These are phyloP conservation scores for peach (Prunus persica) DNA, from an alignment of 306 rosid species.

Conservation along the genomic window DNA sequence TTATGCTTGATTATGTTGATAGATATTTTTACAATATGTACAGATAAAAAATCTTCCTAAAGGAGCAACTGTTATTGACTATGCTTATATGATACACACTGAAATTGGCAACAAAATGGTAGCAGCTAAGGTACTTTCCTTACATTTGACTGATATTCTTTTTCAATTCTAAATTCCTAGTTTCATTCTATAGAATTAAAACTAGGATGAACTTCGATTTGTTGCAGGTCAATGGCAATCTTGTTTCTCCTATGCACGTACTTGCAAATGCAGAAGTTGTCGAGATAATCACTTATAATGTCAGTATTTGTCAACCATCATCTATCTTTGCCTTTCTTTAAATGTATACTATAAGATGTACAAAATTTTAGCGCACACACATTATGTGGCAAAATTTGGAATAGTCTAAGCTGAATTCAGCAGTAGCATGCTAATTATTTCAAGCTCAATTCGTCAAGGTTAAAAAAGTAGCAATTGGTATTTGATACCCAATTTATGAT, in stretches of 20 bases:
- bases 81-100: slow-evolving; percentile 99
- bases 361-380: neutral
- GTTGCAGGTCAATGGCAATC: slow-evolving; percentile 94
- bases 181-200: slow-evolving; percentile 5
- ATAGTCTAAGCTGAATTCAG: neutral
- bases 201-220: slow-evolving; percentile 21
- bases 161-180: slow-evolving; percentile 13
- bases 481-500: neutral
- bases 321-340: slow-evolving; percentile 4
- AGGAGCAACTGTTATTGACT: slow-evolving; percentile 94
- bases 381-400: neutral
- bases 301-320: slow-evolving; percentile 42
- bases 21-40: slow-evolving; percentile 15
- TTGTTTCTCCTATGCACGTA: slow-evolving; percentile 75
- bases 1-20: slow-evolving; percentile 20
- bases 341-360: neutral
- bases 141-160: slow-evolving; percentile 14
- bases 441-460: no score
- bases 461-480: neutral
- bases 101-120: slow-evolving; percentile 98
- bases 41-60: slow-evolving; percentile 95
- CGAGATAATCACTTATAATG: slow-evolving; percentile 95
- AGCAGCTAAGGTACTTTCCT: slow-evolving; percentile 80
- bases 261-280: slow-evolving; percentile 99
- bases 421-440: neutral